Base-by-base conservation (phyloP, 768 basidiomycete genomes). In the Mycena olivaceomarginata region DNA sequence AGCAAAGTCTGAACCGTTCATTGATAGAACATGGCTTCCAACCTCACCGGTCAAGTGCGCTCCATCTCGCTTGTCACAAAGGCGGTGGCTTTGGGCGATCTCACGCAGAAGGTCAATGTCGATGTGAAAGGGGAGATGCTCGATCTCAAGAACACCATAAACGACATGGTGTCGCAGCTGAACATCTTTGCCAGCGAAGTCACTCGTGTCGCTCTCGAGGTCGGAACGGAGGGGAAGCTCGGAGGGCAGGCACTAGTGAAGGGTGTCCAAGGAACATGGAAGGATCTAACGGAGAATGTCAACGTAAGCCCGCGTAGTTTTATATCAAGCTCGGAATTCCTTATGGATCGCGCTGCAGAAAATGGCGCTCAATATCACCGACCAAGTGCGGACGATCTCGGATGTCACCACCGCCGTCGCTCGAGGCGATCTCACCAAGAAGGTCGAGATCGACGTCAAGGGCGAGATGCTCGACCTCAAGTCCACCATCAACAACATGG, bases 241-340 rank as follows among this genome's bases (percentile, higher is more conserved):
- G 96, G 97, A 75, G 96, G 96, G 60, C 95, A 97, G 84, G 97
- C 96, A 0, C 89, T 93, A 70, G 97, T 98, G 12, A 94, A 95
- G 37, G 95, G 96, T 78, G 96, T 97, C 31, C 94, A 97, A 82
- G 97, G 97, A n/a, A 94, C 95, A n/a, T 95, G 95, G 95, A 91
- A 93, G 77, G 94, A 96, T 82, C 87, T 96, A 85, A 95, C 95
- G 73, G 87, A 92, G 65, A 95, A 95, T 81, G 94, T 94, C 80
- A 77, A 91, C 84, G 70, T 57, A 68, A 13, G 73, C 31, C n/a
- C n/a, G 65, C 22, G 57, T 25, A 16, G 60, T 67, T 16, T 64
- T 37, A 72, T 15, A 6, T 22, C n/a, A 20, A 8, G 53, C 2
- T 31, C 2, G 25, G 45, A 62, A 0, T 45, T 77, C 13, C 71